Evolutionary conservation across 345 rosid genomes (phyloP).

Genomic region (Eucalyptus sp.): DNA sequence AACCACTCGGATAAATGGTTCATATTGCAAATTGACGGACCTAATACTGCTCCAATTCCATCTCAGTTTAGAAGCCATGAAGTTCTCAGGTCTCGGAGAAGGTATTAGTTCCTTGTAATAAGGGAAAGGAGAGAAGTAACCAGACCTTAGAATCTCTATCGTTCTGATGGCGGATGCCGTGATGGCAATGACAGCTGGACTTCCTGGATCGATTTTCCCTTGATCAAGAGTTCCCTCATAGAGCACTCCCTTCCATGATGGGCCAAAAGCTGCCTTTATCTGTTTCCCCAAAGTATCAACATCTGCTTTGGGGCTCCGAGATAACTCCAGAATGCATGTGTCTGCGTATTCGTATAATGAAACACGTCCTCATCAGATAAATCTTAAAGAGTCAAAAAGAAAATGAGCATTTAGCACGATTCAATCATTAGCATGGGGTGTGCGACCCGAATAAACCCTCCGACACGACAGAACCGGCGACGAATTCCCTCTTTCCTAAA

Average conservation of each 20-base stretch:
- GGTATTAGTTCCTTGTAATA: not conserved
- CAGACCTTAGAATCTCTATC: conserved; percentile 57
- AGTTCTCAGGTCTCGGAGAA: not conserved
- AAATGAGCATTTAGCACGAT: not conserved
- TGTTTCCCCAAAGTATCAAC: conserved; percentile 29
- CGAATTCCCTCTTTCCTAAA: not conserved
- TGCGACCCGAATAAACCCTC: not conserved
- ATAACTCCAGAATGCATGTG: conserved; percentile 40
- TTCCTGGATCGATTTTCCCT: conserved; percentile 52
- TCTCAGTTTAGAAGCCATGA: not conserved
- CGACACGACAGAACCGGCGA: not conserved
- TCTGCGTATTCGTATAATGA: conserved; percentile 16
- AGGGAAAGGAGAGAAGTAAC: not conserved
- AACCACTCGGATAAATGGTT: not conserved
- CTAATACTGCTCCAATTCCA: not conserved
- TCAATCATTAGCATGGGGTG: not conserved
- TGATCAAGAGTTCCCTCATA: conserved; percentile 33
- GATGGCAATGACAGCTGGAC: conserved; percentile 57
- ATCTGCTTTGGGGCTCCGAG: conserved; percentile 29
- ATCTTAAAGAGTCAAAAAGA: not conserved
- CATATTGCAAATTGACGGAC: not conserved
- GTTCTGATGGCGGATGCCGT: conserved; percentile 67
- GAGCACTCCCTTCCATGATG: conserved; percentile 51
- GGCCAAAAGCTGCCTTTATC: conserved; percentile 46
- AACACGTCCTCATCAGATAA: not conserved